These are phyloP conservation scores for Ascobolus immersus DNA, from an alignment of 495 filamentous ascomycete genomes.

Conservation along the genomic window DNA sequence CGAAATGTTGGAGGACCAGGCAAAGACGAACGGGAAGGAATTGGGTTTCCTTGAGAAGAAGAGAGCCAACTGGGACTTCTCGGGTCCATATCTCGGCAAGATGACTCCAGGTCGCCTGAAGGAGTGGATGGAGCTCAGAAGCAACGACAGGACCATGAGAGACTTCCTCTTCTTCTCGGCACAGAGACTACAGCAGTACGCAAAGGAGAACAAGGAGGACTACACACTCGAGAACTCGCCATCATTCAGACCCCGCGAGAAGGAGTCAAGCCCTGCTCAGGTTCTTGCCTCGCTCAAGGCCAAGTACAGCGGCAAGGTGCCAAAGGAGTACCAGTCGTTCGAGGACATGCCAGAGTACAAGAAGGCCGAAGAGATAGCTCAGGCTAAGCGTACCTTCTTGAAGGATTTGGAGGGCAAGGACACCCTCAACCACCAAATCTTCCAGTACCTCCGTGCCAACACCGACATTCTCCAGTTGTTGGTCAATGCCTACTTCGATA, in stretches of 20 bases:
- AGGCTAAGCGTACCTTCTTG: neutral
- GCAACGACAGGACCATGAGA: conserved; percentile 27
- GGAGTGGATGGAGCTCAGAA: conserved; percentile 21
- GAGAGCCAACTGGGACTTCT: neutral
- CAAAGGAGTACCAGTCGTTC: conserved; percentile 6
- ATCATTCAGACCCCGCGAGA: no score
- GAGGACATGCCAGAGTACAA: conserved; percentile 10
- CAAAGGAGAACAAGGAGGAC: neutral
- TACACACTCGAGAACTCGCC: conserved; percentile 5
- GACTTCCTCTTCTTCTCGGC: no score
- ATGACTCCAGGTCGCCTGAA: conserved; percentile 20
- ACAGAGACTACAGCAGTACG: conserved; percentile 32
- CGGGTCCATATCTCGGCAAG: conserved; percentile 11
- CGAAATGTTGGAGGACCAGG: conserved; percentile 25
- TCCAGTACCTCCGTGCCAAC: conserved; percentile 22
- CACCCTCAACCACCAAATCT: conserved; percentile 10
- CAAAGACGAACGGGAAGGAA: neutral
- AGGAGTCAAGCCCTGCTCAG: no score
- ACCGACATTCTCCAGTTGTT: conserved; percentile 5
- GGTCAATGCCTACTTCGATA: conserved; percentile 10
- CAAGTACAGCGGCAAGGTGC: no score
- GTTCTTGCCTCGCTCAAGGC: no score
- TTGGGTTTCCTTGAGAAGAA: neutral
- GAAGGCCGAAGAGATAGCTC: conserved; percentile 3
- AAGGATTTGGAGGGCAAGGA: conserved; percentile 5